phyloP scores from a whole-genome alignment of 2,329 filamentous ascomycete genomes.

The Xylariaceae sp. region DNA sequence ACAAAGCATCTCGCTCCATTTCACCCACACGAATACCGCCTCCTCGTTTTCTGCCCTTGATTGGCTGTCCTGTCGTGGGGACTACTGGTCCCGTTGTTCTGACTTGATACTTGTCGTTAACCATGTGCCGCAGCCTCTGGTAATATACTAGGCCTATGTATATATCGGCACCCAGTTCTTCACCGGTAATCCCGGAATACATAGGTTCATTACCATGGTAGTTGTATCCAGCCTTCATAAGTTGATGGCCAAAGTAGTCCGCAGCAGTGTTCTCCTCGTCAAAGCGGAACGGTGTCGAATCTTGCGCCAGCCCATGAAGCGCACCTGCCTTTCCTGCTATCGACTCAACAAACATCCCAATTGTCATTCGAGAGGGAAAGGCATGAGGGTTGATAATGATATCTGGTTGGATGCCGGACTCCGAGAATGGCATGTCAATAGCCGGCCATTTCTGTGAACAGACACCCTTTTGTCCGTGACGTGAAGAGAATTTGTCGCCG shows the following conservation, averaged over 20 bases:
- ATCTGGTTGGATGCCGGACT: slow-evolving; percentile 95
- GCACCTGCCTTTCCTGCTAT: slow-evolving; percentile 93
- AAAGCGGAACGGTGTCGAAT: slow-evolving; percentile 94
- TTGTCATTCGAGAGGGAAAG: slow-evolving; percentile 99
- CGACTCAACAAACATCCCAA: slow-evolving; percentile 98
- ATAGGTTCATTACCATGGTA: slow-evolving; percentile 98
- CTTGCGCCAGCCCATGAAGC: slow-evolving; percentile 92
- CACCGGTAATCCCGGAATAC: slow-evolving; percentile 95
- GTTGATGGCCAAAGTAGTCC: slow-evolving; percentile 94
- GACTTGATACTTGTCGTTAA: slow-evolving; percentile 99
- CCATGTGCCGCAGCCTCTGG: slow-evolving; percentile 97
- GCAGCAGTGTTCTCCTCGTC: slow-evolving; percentile 88
- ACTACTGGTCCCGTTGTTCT: slow-evolving; percentile 93
- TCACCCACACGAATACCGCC: slow-evolving; percentile 99
- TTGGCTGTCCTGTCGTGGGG: slow-evolving; percentile 87
- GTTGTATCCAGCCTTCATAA: slow-evolving; percentile 94
- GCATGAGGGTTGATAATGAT: slow-evolving; percentile 99
- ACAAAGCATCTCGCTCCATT: slow-evolving; percentile 95
- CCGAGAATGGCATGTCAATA: slow-evolving; percentile 93
- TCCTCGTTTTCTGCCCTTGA: slow-evolving; percentile 94
- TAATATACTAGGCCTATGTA: slow-evolving; percentile 98
- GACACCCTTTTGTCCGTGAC: slow-evolving; percentile 98
- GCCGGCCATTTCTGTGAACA: slow-evolving; percentile 94
- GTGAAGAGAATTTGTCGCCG: slow-evolving; percentile 98
- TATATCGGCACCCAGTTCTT: slow-evolving; percentile 92